Evolutionary conservation across 225 moss, liverwort and hornwort genomes (phyloP).

Genomic region (Sphagnum contortum): DNA sequence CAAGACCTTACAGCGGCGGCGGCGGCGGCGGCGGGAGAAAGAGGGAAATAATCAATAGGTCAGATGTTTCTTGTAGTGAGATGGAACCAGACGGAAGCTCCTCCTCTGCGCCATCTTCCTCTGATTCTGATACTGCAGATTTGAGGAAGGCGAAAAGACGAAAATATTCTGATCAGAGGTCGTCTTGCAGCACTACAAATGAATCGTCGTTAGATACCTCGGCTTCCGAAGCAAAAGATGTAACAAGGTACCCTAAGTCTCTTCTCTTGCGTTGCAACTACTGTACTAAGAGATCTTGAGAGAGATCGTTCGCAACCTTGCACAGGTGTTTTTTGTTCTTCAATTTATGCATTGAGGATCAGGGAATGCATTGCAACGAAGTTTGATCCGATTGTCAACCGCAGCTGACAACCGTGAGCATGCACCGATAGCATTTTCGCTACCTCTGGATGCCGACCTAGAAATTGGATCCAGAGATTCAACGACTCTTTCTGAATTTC

Average conservation of each 20-base stretch:
- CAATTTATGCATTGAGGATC: not conserved
- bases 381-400: no score
- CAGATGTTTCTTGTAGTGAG: constrained; percentile 9
- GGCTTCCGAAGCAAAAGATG: constrained; percentile 18
- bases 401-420: no score
- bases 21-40: constrained; percentile 7
- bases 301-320: not conserved
- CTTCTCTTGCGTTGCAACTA: not conserved
- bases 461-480: no score
- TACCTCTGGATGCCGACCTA: no score
- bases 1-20: constrained; percentile 1
- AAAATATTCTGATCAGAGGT: constrained; percentile 4
- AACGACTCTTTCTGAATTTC: no score
- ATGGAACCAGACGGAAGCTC: constrained; percentile 15
- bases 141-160: constrained; percentile 13
- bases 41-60: constrained; percentile 10
- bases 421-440: no score
- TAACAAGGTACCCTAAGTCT: constrained; percentile 7
- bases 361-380: no score
- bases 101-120: constrained; percentile 8
- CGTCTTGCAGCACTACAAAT: constrained; percentile 12
- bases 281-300: not conserved
- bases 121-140: constrained; percentile 18
- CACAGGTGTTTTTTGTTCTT: not conserved
- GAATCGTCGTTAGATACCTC: constrained; percentile 15